Percentiles rank a stretch among this genome's conserved stretches.
These are phyloP conservation scores for Symbiodinium natans DNA, from an alignment of 73 alveolate species.

Conservation along the genomic window DNA sequence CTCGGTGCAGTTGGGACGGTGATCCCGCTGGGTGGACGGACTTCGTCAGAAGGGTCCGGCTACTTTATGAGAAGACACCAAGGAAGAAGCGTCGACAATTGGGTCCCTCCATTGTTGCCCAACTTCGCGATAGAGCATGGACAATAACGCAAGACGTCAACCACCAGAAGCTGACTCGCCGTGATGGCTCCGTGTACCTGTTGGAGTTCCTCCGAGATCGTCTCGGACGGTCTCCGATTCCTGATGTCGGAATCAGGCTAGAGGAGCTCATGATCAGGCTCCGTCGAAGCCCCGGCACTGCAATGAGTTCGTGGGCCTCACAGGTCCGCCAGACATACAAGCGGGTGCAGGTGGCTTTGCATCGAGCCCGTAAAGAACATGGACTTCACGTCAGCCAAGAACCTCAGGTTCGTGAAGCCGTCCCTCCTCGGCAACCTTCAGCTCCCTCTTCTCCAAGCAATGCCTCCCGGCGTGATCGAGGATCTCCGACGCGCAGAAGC, in stretches of 20 bases:
- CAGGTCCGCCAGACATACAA: neutral
- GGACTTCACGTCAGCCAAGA: neutral
- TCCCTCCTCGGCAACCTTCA: neutral
- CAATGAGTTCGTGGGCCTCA: neutral
- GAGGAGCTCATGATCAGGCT: neutral
- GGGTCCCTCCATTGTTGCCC: neutral
- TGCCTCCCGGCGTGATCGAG: neutral
- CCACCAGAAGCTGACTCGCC: neutral
- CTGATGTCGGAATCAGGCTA: neutral
- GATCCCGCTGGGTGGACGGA: neutral
- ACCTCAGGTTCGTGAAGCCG: too few relatives aligned
- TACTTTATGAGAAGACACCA: neutral
- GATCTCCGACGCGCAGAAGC: neutral
- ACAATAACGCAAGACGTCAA: neutral
- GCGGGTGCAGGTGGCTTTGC: neutral
- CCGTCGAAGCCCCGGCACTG: neutral
- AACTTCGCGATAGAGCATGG: neutral
- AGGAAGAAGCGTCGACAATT: neutral
- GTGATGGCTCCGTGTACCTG: neutral
- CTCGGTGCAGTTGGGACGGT: neutral
- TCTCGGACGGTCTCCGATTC: neutral
- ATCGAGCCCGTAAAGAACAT: neutral
- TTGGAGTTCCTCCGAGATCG: neutral
- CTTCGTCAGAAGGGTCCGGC: neutral
- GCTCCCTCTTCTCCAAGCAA: neutral